Conservation (phyloP, 208 protist genomes). For the Trypanosoma caninum region DNA sequence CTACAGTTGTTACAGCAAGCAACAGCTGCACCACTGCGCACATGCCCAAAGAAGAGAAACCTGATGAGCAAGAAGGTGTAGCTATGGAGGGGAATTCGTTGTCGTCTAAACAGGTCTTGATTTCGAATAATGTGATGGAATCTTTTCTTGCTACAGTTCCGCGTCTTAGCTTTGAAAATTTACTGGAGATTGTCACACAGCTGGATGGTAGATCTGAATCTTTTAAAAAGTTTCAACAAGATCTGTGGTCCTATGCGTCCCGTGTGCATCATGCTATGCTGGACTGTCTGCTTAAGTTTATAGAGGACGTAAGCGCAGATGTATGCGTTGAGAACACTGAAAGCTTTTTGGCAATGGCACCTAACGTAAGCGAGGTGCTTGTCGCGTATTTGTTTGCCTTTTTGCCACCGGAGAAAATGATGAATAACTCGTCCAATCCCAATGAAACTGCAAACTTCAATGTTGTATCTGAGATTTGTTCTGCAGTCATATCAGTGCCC, state of each 20-base stretch:
- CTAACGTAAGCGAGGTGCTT: conserved; percentile 6
- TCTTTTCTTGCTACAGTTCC: conserved; percentile 13
- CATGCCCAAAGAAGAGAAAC: background rate
- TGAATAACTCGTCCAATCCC: background rate
- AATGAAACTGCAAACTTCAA: background rate
- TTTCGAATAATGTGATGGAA: conserved; percentile 3
- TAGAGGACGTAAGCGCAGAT: background rate
- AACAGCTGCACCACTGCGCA: background rate
- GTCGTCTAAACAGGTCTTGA: background rate
- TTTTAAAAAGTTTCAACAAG: conserved; percentile 15
- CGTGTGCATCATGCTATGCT: conserved; percentile 7
- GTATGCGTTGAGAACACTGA: background rate
- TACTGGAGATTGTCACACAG: conserved; percentile 5
- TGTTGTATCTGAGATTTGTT: background rate
- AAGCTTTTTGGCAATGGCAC: conserved; percentile 3
- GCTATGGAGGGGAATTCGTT: background rate
- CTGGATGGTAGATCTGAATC: conserved; percentile 18
- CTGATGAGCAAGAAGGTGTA: background rate
- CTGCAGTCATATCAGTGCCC: conserved; percentile 14
- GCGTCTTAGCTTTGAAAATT: conserved; percentile 21
- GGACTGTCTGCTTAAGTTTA: conserved; percentile 7
- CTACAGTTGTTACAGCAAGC: background rate
- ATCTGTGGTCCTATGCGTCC: conserved; percentile 19
- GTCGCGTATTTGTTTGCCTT: conserved; percentile 16
- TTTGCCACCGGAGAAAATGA: conserved; percentile 1